phyloP scores from a whole-genome alignment of 192 early-diverging fungal species.

The Geranomyces michiganensis region DNA sequence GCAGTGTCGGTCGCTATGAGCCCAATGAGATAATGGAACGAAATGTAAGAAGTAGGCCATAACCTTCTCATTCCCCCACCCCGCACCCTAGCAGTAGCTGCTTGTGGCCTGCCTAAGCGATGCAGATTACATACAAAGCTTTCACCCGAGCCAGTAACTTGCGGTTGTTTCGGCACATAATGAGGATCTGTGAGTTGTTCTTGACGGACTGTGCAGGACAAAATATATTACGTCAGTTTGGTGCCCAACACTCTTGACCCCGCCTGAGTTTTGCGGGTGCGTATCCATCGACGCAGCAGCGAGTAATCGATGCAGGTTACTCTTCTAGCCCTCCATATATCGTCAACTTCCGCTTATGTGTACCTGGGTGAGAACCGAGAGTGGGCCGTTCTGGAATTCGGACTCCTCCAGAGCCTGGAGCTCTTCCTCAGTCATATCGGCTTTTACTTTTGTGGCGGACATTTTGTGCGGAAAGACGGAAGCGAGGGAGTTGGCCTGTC shows the following conservation, averaged over 20 bases:
- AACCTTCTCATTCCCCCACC: too few species aligned
- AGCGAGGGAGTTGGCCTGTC: too few species aligned
- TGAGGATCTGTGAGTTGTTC: conserved; percentile 95
- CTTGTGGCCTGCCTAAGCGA: too few species aligned
- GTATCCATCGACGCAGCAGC: too few species aligned
- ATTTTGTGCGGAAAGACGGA: conserved; percentile 7
- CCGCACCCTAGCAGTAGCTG: too few species aligned
- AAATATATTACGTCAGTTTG: too few species aligned
- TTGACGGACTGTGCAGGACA: conserved; percentile 75
- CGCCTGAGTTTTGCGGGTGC: too few species aligned
- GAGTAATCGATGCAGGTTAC: too few species aligned
- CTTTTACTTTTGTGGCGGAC: conserved; percentile 26
- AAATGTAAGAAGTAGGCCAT: too few species aligned
- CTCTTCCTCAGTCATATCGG: conserved; percentile 86
- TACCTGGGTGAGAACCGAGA: conserved; percentile 83
- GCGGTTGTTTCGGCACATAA: conserved; percentile 96
- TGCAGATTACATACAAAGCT: conserved; percentile 68
- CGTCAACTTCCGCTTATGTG: too few species aligned
- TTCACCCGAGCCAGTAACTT: conserved; percentile 97
- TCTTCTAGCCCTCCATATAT: neutral
- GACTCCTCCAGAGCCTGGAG: conserved; percentile 85
- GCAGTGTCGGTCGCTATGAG: conserved; percentile 86
- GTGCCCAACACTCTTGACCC: too few species aligned
- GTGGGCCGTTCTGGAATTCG: conserved; percentile 95
- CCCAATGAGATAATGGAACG: neutral